phyloP scores from a whole-genome alignment of 2,329 filamentous ascomycete species.

The Paecilomyces fulvus region DNA sequence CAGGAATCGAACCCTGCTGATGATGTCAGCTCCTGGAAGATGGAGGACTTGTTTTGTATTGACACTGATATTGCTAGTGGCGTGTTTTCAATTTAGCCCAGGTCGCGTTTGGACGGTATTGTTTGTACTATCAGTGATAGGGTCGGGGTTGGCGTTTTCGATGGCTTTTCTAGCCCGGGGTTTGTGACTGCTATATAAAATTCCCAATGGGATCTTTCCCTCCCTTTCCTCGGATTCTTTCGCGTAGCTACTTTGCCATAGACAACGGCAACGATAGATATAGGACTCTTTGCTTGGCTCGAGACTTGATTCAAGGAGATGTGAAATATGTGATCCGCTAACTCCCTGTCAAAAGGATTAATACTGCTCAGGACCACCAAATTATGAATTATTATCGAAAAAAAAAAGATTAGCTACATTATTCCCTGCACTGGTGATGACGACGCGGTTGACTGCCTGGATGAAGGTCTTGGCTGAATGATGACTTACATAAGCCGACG shows the following conservation, averaged over 20 bases:
- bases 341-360: no score
- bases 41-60: conserved; percentile 60
- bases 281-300: background rate
- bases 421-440: background rate
- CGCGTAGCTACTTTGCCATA: background rate
- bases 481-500: conserved; percentile 14
- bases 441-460: background rate
- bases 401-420: background rate
- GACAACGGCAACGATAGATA: background rate
- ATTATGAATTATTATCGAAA: background rate
- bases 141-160: background rate
- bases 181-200: background rate
- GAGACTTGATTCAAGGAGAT: background rate
- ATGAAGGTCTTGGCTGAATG: background rate
- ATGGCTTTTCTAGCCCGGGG: background rate
- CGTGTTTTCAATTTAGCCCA: background rate
- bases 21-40: conserved; percentile 25
- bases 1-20: conserved; percentile 24
- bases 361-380: background rate
- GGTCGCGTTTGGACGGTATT: background rate
- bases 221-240: background rate
- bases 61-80: conserved; percentile 19
- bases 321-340: background rate
- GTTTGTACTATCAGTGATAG: background rate
- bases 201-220: background rate